Conservation (phyloP, 306 rosid species). For the Canavalia gladiata region DNA sequence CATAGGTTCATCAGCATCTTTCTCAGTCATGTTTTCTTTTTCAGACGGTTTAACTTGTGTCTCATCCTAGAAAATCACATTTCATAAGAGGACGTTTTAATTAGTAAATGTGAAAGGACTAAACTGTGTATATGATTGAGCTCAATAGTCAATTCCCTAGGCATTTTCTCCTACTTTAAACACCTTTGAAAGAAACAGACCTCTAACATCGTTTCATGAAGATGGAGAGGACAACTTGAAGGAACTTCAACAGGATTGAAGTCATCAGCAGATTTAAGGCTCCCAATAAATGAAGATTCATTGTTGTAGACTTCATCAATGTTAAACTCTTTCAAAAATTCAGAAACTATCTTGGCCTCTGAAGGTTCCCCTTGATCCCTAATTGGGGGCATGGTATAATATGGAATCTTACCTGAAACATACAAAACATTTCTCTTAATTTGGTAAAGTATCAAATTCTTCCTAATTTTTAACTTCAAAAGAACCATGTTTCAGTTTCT, state of each 20-base stretch:
- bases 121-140: background rate
- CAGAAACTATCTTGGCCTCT: conserved; percentile 74
- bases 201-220: conserved; percentile 72
- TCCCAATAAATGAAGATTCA: conserved; percentile 89
- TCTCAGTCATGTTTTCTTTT: conserved; percentile 53
- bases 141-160: background rate
- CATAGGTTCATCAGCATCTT: conserved; percentile 62
- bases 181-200: conserved; percentile 50
- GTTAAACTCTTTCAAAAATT: conserved; percentile 78
- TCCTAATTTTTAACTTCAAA: conserved; percentile 30
- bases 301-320: conserved; percentile 78
- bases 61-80: conserved; percentile 56
- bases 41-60: conserved; percentile 47
- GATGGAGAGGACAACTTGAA: conserved; percentile 66
- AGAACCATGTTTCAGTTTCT: background rate
- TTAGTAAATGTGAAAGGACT: background rate
- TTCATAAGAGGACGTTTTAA: conserved; percentile 1
- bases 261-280: conserved; percentile 82
- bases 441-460: background rate
- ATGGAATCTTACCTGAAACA: conserved; percentile 90
- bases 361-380: conserved; percentile 77
- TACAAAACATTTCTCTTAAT: conserved; percentile 1
- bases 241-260: conserved; percentile 91
- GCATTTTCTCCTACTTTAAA: background rate
- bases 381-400: conserved; percentile 87